Evolutionary conservation across 2,329 filamentous ascomycete genomes (phyloP).

Genomic region (Pseudogymnoascus sp.): DNA sequence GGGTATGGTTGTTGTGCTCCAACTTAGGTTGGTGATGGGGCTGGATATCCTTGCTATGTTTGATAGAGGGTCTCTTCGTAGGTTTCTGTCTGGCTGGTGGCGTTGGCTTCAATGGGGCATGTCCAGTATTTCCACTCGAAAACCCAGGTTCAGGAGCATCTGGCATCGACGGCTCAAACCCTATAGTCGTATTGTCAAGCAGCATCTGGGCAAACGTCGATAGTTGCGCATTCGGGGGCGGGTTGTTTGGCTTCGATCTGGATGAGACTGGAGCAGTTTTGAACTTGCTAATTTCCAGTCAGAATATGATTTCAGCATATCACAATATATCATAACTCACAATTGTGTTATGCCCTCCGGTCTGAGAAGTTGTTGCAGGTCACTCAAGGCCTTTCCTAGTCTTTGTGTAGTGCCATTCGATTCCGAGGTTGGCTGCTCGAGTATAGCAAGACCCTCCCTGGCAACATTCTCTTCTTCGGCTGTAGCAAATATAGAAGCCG

Average conservation of each 20-base stretch:
- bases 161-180: constrained; percentile 21
- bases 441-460: constrained; percentile 49
- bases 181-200: constrained; percentile 24
- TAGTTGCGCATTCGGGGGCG: constrained; percentile 18
- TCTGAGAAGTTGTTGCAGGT: constrained; percentile 67
- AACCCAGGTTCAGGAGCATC: constrained; percentile 15
- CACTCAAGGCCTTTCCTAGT: constrained; percentile 62
- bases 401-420: constrained; percentile 52
- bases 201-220: constrained; percentile 27
- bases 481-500: constrained; percentile 41
- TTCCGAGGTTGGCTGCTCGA: constrained; percentile 62
- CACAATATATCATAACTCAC: constrained; percentile 18
- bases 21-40: background rate
- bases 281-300: constrained; percentile 42
- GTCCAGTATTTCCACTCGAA: background rate
- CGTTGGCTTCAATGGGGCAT: background rate
- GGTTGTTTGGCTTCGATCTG: constrained; percentile 16
- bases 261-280: constrained; percentile 38
- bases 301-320: background rate
- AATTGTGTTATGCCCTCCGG: constrained; percentile 60
- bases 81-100: background rate
- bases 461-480: constrained; percentile 45
- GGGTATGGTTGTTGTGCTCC: background rate
- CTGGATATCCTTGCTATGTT: background rate
- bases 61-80: background rate